Evolutionary conservation across 441 rosid genomes (phyloP), one percentile per base, ranked within the genome.

Genomic region (Corymbia citriodora): DNA sequence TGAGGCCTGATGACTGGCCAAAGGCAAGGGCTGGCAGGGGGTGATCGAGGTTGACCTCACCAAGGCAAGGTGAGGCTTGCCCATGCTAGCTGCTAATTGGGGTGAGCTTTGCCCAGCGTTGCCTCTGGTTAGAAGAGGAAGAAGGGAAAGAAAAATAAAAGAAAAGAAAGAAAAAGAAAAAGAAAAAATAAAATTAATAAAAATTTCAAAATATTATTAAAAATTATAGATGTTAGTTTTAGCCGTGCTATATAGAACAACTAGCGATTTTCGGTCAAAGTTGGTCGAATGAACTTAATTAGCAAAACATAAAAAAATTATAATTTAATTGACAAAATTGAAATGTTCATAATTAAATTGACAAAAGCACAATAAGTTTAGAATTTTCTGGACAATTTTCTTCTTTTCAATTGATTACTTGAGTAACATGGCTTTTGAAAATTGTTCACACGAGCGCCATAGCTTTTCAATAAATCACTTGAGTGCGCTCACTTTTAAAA

Each of bases 21-120:
- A 0, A 59, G 65, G n/a, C 1, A 29, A 59, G 25, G 65, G 65
- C 10, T 1, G 0, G n/a, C 7, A 0, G 25, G 14, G 14, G 3
- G 23, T 3, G 25, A 59, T 29, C 14, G 0, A 59, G 14, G 3
- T 59, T 3, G 11, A 59, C 65, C n/a, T 59, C 14, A 12, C 29
- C 14, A 21, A 57, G 6, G 29, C 63, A 23, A 0, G 7, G 6
- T 59, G 65, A 59, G 65, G n/a, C 65, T 59, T 10, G 25, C n/a
- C n/a, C n/a, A 23, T 0, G 65, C n/a, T 0, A 59, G n/a, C 14
- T 40, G 7, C 65, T 59, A 59, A 3, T 12, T 6, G n/a, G 65
- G 57, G n/a, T 0, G 3, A 59, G 65, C n/a, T 59, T 59, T 29
- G 25, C 65, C n/a, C 10, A 59, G 6, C 45, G 6, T 40, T 5